phyloP scores from a whole-genome alignment of 768 basidiomycete genomes.

The Auriscalpium microsporum region DNA sequence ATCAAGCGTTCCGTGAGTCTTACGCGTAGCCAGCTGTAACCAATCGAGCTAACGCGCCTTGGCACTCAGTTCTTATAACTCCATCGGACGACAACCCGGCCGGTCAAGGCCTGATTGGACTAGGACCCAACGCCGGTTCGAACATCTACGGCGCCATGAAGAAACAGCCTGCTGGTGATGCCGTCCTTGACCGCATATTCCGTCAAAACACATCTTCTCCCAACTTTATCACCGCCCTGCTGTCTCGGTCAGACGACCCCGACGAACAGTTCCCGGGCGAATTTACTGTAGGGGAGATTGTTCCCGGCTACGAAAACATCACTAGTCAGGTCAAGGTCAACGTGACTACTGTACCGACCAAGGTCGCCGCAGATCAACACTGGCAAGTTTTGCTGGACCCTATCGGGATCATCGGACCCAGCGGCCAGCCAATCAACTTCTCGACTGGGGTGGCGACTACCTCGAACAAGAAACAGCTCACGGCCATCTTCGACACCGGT shows the following conservation, averaged over 20 bases:
- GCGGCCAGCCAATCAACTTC: conserved; percentile 41
- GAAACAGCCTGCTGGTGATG: conserved; percentile 33
- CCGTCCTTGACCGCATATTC: conserved; percentile 61
- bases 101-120: conserved; percentile 39
- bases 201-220: conserved; percentile 45
- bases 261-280: conserved; percentile 45
- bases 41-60: neutral
- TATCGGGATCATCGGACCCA: conserved; percentile 54
- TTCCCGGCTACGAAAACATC: conserved; percentile 41
- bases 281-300: conserved; percentile 52
- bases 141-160: conserved; percentile 30
- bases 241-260: conserved; percentile 52
- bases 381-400: conserved; percentile 58
- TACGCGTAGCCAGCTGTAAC: neutral
- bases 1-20: conserved; percentile 42
- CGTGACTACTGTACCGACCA: conserved; percentile 32
- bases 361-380: conserved; percentile 40
- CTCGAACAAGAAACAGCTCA: conserved; percentile 38
- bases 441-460: conserved; percentile 35
- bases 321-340: conserved; percentile 41
- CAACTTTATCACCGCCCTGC: conserved; percentile 54
- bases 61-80: conserved; percentile 31
- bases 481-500: conserved; percentile 61
- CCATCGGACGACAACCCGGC: conserved; percentile 23
- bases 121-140: conserved; percentile 56